Base-by-base conservation (phyloP, 2,329 filamentous ascomycete genomes). In the Pyrenochaeta sp. region DNA sequence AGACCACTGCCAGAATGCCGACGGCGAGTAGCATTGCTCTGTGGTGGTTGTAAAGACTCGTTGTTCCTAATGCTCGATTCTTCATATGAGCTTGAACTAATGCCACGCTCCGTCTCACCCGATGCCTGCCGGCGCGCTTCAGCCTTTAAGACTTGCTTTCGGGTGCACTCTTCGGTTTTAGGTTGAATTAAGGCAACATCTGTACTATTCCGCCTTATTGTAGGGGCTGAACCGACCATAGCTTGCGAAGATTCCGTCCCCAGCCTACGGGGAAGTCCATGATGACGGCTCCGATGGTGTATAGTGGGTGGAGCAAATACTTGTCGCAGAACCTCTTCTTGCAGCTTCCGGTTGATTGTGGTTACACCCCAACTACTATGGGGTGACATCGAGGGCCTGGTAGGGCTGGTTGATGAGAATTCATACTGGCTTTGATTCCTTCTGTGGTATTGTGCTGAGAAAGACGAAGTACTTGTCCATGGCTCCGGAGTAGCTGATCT, bases 321-420 rank as follows among this genome's bases (percentile, higher is more conserved):
- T 66, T 96, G 92, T 26, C 91, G 89, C 63, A 96, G 87, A 1
- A 96, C 91, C 68, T 96, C 90, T 66, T 96, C 93, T 47, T 92
- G 87, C 26, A 97, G 74, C 46, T 87, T 85, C 60, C 89, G 88
- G 67, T 97, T 97, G 45, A 96, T 89, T 15, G 88, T 92, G 0
- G 92, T 96, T 11, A 91, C 90, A 6, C 93, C 92, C 92, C 93
- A 96, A 49, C 81, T 85, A 35, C 76, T 73, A 22, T 76, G 74
- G 34, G 78, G 76, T 36, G 75, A 78, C 31, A 78, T 72, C 19
- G 76, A 56, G 19, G 75, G 75, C 27, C 76, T 63, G 5, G 53
- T 43, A 3, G 59, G 55, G 27, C 51, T 66, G 22, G 55, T 51
- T 28, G 61, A 41, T 6, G 32, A 37, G 18, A 60, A 53, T 9